A percentile compares a stretch with the other conserved stretches of the same genome.
Evolutionary conservation across 345 rosid species (phyloP).

Genomic region (Salix purpurea): DNA sequence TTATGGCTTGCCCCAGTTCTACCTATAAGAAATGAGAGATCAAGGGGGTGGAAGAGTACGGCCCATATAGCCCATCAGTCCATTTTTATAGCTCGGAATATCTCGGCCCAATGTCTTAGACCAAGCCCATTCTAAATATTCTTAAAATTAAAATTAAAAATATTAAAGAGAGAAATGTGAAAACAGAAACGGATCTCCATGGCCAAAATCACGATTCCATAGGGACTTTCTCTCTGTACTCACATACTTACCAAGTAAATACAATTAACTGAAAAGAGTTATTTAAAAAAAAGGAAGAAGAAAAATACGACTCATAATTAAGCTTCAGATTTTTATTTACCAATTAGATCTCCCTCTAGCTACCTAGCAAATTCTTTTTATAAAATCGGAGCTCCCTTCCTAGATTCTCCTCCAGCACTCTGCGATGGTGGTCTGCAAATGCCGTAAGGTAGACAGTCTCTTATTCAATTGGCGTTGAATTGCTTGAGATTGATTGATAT

Average conservation of each 20-base stretch:
- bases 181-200: not conserved
- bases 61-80: not conserved
- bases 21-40: not conserved
- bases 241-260: not conserved
- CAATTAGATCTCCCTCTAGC: not conserved
- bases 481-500: not conserved
- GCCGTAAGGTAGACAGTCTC: conserved; percentile 21
- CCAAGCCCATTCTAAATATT: not conserved
- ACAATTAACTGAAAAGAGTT: not conserved
- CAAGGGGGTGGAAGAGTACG: not conserved
- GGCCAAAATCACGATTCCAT: not conserved
- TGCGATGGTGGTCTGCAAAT: conserved; percentile 37
- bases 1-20: not conserved
- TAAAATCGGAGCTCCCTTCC: not conserved
- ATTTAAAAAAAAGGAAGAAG: not conserved
- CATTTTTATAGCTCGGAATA: not conserved
- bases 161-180: not conserved
- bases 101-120: not conserved
- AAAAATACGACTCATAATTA: not conserved
- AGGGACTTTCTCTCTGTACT: not conserved
- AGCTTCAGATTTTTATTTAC: not conserved
- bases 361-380: not conserved
- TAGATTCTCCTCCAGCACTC: not conserved
- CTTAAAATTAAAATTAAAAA: not conserved
- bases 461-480: not conserved